phyloP scores from a whole-genome alignment of 2,329 filamentous ascomycete genomes.

The Torrubiella hemipterigena region DNA sequence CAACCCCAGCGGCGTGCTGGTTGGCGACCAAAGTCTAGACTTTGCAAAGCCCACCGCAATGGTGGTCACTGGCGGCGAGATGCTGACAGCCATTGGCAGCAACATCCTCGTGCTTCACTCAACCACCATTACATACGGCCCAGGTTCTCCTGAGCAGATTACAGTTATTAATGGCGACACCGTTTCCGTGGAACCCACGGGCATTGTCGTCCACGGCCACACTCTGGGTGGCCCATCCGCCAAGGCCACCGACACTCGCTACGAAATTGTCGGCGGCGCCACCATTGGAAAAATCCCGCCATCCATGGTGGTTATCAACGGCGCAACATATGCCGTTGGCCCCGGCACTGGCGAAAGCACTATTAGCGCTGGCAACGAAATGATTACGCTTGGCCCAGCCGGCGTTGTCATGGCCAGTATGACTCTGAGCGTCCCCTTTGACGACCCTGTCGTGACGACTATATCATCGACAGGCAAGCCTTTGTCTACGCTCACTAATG shows the following conservation, averaged over 20 bases:
- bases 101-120: constrained; percentile 27
- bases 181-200: constrained; percentile 35
- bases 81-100: constrained; percentile 30
- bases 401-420: constrained; percentile 37
- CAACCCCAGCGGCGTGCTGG: constrained; percentile 20
- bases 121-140: constrained; percentile 33
- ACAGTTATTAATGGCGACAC: constrained; percentile 36
- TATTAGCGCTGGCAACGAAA: constrained; percentile 35
- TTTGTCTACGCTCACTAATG: constrained; percentile 10
- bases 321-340: constrained; percentile 38
- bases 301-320: constrained; percentile 35
- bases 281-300: constrained; percentile 38
- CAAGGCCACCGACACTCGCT: constrained; percentile 21
- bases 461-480: constrained; percentile 19
- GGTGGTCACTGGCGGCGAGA: constrained; percentile 34
- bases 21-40: constrained; percentile 21
- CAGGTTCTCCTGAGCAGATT: constrained; percentile 17
- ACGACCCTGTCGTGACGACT: constrained; percentile 27
- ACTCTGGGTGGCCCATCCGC: constrained; percentile 31
- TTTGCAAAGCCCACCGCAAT: constrained; percentile 24
- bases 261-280: constrained; percentile 38
- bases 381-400: constrained; percentile 35
- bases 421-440: constrained; percentile 33
- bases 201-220: constrained; percentile 25
- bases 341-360: constrained; percentile 28